Percentiles rank a stretch among this genome's conserved stretches.
Conservation (phyloP, 225 moss, liverwort and hornwort species). For the Bryoerythrophyllum caledonicum region DNA sequence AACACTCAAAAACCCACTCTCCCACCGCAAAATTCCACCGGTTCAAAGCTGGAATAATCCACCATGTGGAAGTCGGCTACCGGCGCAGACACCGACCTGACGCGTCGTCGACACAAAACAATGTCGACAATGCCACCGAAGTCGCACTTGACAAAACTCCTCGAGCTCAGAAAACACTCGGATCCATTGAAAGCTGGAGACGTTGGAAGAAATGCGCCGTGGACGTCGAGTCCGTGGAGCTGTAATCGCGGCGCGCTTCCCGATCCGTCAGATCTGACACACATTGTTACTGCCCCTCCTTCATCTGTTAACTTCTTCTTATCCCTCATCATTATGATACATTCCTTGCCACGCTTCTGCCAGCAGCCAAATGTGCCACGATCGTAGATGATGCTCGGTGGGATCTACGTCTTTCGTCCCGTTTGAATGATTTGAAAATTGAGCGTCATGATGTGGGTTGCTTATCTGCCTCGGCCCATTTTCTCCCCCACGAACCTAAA, state of each 20-base stretch:
- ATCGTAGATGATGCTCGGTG: too few species aligned
- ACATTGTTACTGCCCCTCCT: not conserved
- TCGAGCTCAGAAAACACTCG: not conserved
- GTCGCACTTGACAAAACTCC: not conserved
- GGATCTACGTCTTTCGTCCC: too few species aligned
- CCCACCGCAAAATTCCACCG: not conserved
- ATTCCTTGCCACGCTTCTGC: too few species aligned
- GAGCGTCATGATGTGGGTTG: too few species aligned
- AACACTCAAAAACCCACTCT: not conserved
- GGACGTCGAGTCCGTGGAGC: too few species aligned
- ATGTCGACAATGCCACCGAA: conserved; percentile 19
- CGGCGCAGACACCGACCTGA: not conserved
- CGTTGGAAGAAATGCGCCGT: not conserved
- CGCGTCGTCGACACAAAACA: conserved; percentile 40
- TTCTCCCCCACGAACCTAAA: too few species aligned
- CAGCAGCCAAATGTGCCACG: fast-evolving
- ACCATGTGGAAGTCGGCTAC: conserved; percentile 9
- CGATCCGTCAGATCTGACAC: conserved; percentile 25
- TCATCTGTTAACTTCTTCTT: too few species aligned
- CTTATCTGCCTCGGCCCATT: too few species aligned
- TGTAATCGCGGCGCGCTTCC: conserved; percentile 16
- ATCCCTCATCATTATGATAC: too few species aligned
- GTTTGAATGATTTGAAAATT: too few species aligned
- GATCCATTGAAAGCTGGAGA: too few species aligned
- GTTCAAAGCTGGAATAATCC: not conserved